Evolutionary conservation across 148 eudicot genomes (phyloP), one percentile per base, ranked within the genome.

Genomic region (Gaultheria prostrata): DNA sequence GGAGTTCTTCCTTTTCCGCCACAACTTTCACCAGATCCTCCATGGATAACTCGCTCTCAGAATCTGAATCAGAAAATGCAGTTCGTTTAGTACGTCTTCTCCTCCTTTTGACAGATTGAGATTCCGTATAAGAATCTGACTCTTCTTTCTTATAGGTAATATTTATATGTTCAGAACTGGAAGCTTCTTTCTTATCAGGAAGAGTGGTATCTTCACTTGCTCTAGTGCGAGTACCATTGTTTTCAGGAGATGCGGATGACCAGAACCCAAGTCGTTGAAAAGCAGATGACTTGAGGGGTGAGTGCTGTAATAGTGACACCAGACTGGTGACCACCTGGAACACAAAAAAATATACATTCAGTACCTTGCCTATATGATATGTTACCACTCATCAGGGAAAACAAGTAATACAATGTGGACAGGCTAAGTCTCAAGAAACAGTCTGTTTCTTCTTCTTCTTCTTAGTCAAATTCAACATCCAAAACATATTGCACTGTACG

Each of bases 11-110:
- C 87, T 91, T 94, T 88, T 94, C 97, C 3, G 79, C 63, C 77
- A 93, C 88, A 84, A 93, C 89, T 89, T 94, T 93, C 86, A 91
- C 88, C 84, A 94, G 86, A 80, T 93, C 99, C 57, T 92, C 94
- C 88, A 59, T 88, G 72, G 97, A 88, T n/a, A 93, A 67, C 48
- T 91, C 92, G 46, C 80, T 89, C 88, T 86, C 98, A 2, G 90
- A 87, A 90, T 89, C 92, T 89, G 95, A 85, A 85, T 83, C 88
- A 84, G 86, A 89, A 93, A 89, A 84, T 57, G 79, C 85, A 89
- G 82, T 83, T 90, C 74, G 84, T 88, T 92, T 88, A 92, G 89
- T 79, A 67, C 45, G 84, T 65, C n/a, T 65, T 80, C 83, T 84
- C 81, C 85, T 83, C 56, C 83, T 86, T 85, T 85, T 84, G 59